Conservation (phyloP, 1,284 basidiomycete genomes). For the Leccinum solheimii region DNA sequence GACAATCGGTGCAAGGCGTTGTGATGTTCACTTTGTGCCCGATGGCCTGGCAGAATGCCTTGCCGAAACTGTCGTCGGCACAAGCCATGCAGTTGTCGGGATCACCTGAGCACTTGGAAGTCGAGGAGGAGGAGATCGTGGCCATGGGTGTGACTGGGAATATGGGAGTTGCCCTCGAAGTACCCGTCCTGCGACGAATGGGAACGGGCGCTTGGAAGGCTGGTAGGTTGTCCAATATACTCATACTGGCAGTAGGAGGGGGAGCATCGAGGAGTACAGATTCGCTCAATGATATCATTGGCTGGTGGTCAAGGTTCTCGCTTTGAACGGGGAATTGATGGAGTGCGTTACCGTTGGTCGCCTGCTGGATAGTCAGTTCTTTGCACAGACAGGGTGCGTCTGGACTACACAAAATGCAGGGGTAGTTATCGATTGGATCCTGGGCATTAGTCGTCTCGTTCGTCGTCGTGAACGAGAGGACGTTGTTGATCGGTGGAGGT, state of each 20-base stretch:
- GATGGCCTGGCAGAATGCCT: slow-evolving; percentile 82
- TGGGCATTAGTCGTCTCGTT: slow-evolving; percentile 16
- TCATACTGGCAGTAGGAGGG: slow-evolving; percentile 33
- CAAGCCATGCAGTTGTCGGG: slow-evolving; percentile 75
- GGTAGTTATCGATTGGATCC: slow-evolving; percentile 32
- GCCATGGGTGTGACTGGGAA: slow-evolving; percentile 48
- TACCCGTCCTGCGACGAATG: slow-evolving; percentile 55
- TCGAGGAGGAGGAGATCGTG: slow-evolving; percentile 15
- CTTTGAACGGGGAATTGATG: slow-evolving; percentile 16
- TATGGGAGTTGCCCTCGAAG: slow-evolving; percentile 44
- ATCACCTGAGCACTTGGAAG: slow-evolving; percentile 52
- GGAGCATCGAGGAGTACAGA: slow-evolving; percentile 16
- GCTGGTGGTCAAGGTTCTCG: slow-evolving; percentile 20
- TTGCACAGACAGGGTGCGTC: slow-evolving; percentile 73
- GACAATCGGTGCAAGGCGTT: slow-evolving; percentile 56
- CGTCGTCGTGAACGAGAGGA: slow-evolving; percentile 37
- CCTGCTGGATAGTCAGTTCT: slow-evolving; percentile 56
- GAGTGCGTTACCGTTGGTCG: slow-evolving; percentile 21
- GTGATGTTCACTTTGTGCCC: slow-evolving; percentile 55
- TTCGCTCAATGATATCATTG: slow-evolving; percentile 29
- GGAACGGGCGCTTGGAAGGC: slow-evolving; percentile 77
- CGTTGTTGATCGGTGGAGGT: slow-evolving; percentile 28
- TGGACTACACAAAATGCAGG: slow-evolving; percentile 72
- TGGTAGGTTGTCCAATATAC: slow-evolving; percentile 74
- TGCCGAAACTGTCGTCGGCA: slow-evolving; percentile 78